A percentile compares a stretch with the other conserved stretches of the same genome.
phyloP scores from a whole-genome alignment of 257 asterid species.

The Henckelia pumila region DNA sequence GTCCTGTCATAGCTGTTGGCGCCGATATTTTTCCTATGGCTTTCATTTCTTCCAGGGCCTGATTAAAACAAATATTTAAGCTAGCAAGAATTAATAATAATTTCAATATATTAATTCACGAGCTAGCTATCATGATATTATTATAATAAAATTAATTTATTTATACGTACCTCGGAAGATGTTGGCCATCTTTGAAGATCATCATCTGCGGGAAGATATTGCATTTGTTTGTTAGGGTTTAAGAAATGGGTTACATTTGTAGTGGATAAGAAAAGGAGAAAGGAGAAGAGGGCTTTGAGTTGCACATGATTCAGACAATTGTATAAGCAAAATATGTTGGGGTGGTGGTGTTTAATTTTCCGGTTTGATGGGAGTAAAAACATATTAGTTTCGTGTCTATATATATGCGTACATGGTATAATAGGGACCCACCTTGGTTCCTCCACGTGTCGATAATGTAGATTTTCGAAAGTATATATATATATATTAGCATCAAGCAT shows the following conservation, averaged over 20 bases:
- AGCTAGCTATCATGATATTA: too few relatives aligned
- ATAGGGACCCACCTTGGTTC: slow-evolving; percentile 22
- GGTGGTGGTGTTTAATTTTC: slow-evolving; percentile 31
- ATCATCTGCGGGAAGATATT: slow-evolving; percentile 36
- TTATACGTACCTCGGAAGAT: slow-evolving; percentile 68
- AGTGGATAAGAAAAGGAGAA: slow-evolving; percentile 51
- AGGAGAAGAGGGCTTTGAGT: slow-evolving; percentile 70
- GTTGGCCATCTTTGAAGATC: slow-evolving; percentile 73
- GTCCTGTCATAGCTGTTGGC: slow-evolving; percentile 81
- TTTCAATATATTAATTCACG: too few relatives aligned
- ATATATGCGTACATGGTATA: slow-evolving; percentile 42
- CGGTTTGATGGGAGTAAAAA: slow-evolving; percentile 50
- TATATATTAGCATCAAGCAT: too few relatives aligned
- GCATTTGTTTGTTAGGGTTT: slow-evolving; percentile 45
- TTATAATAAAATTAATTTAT: too few relatives aligned
- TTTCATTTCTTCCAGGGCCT: slow-evolving; percentile 79
- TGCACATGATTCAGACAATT: slow-evolving; percentile 48
- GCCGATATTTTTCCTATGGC: slow-evolving; percentile 80
- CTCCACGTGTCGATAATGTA: slow-evolving; percentile 43
- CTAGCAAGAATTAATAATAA: background rate
- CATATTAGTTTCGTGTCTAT: slow-evolving; percentile 32
- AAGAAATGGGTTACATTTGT: slow-evolving; percentile 42
- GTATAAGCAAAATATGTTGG: slow-evolving; percentile 25
- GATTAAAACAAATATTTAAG: too few relatives aligned
- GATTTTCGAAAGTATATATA: background rate